These are phyloP conservation scores for Hanseniaspora valbyensis DNA, from an alignment of 805 yeast species.

Conservation along the genomic window DNA sequence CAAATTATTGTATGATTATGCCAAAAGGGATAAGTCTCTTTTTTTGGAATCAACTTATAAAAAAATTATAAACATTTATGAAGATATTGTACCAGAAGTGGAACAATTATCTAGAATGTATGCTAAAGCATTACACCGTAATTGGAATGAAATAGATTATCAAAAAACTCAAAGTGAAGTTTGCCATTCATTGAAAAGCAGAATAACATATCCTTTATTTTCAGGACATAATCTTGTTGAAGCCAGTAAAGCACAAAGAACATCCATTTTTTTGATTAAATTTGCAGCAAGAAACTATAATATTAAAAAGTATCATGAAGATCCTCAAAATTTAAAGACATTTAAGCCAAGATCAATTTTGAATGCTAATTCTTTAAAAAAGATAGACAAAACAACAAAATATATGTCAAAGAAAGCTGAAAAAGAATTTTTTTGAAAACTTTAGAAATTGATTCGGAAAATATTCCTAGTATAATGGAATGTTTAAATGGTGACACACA, in stretches of 20 bases:
- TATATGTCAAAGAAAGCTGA: neutral
- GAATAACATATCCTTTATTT: neutral
- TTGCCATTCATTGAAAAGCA: neutral
- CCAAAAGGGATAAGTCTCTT: neutral
- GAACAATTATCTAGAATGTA: neutral
- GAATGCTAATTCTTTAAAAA: neutral
- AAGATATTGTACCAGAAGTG: neutral
- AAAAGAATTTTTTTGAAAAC: constrained; percentile 32
- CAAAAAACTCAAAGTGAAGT: neutral
- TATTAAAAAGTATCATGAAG: neutral
- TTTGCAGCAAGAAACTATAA: neutral
- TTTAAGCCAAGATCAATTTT: neutral
- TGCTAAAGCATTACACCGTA: neutral
- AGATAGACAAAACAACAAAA: neutral
- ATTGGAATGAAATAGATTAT: neutral
- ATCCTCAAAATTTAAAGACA: neutral
- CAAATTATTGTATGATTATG: neutral
- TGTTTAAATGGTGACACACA: constrained; percentile 37
- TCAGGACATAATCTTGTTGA: neutral
- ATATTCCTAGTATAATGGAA: constrained; percentile 9
- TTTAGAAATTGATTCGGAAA: constrained; percentile 44
- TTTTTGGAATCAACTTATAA: neutral
- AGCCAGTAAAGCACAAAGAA: neutral
- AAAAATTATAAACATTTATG: neutral
- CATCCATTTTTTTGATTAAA: neutral